These are phyloP conservation scores for Dictyostelium brefeldianum DNA, from an alignment of 78 protist species.

Conservation along the genomic window DNA sequence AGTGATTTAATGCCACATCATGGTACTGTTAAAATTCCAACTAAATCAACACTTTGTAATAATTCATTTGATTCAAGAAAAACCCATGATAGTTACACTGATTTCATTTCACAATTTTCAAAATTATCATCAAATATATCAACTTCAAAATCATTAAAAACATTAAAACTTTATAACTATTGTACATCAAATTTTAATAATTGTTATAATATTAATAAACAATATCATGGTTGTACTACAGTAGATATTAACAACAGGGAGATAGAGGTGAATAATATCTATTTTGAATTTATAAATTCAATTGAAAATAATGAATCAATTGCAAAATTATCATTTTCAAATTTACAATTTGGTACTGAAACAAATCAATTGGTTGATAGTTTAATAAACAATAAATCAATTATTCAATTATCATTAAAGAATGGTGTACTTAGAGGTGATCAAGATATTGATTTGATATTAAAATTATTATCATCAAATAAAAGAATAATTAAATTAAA, in stretches of 20 bases:
- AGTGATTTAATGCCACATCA: neutral
- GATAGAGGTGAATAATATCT: too few species aligned
- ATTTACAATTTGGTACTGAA: too few species aligned
- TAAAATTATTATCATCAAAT: neutral
- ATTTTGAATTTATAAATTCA: neutral
- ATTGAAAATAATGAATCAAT: neutral
- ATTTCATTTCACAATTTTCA: too few species aligned
- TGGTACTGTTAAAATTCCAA: neutral
- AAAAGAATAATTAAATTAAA: too few species aligned
- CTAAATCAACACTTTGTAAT: neutral
- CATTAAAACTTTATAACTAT: too few species aligned
- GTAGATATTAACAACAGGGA: too few species aligned
- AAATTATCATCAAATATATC: too few species aligned
- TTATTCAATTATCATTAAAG: neutral
- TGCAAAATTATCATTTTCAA: neutral
- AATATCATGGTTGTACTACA: too few species aligned
- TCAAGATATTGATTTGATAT: neutral
- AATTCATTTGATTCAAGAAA: too few species aligned
- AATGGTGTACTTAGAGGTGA: neutral
- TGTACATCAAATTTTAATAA: too few species aligned
- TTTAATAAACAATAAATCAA: neutral
- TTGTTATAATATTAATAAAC: too few species aligned
- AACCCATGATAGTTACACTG: neutral
- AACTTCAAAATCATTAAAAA: neutral
- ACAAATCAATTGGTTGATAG: neutral